phyloP scores from a whole-genome alignment of 495 filamentous ascomycete genomes.

The Podospora fimiseda region DNA sequence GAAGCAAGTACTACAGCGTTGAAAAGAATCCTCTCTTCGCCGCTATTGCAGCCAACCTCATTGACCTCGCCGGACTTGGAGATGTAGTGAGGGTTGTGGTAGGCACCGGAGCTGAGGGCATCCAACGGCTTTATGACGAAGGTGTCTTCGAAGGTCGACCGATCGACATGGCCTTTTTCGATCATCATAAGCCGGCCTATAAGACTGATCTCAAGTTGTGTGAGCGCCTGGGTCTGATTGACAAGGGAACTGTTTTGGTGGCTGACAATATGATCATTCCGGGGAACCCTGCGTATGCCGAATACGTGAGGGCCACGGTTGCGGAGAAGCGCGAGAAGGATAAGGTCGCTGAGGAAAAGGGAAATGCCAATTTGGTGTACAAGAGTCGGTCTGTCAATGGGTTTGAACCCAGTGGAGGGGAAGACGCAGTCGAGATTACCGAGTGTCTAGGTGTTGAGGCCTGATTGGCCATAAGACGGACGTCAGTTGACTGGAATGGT shows the following conservation, averaged over 20 bases:
- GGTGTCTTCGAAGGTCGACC: conserved; percentile 41
- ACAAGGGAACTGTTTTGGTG: conserved; percentile 53
- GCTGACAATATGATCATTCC: conserved; percentile 73
- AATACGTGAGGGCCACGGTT: conserved; percentile 54
- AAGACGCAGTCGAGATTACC: conserved; percentile 72
- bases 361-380: conserved; percentile 67
- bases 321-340: conserved; percentile 41
- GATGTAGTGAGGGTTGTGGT: conserved; percentile 62
- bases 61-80: conserved; percentile 61
- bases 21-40: conserved; percentile 64
- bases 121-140: conserved; percentile 47
- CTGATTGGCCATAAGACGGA: no score
- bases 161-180: conserved; percentile 66
- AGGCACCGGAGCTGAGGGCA: conserved; percentile 54
- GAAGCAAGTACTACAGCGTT: conserved; percentile 57
- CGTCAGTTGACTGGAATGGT: no score
- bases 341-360: conserved; percentile 36
- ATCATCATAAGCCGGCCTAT: conserved; percentile 70
- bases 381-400: conserved; percentile 59
- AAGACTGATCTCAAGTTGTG: conserved; percentile 64
- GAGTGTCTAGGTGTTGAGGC: conserved; percentile 45
- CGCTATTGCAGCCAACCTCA: conserved; percentile 53
- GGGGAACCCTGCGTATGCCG: conserved; percentile 67
- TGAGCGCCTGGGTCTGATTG: conserved; percentile 59
- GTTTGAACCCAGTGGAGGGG: conserved; percentile 54